Conservation (phyloP, 805 yeast species). For the Hanseniaspora opuntiae region DNA sequence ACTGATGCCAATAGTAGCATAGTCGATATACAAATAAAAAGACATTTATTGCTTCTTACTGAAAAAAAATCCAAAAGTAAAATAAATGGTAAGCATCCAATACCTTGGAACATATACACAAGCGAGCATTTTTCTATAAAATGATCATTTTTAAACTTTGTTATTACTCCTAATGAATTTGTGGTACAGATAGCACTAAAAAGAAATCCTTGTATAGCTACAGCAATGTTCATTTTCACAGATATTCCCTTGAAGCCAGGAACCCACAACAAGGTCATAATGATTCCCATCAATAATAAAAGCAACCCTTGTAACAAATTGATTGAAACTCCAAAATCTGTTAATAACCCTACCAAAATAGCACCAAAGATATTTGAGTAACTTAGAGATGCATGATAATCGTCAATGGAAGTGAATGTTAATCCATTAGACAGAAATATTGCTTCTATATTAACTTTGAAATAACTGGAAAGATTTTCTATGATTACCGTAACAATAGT, state of each 20-base stretch:
- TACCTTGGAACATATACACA: constrained; percentile 44
- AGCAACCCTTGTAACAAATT: constrained; percentile 38
- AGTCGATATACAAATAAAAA: constrained; percentile 34
- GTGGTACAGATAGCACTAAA: constrained; percentile 44
- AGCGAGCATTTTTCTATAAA: constrained; percentile 47
- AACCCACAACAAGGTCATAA: constrained; percentile 30
- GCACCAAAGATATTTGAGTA: constrained; percentile 36
- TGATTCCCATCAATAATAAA: constrained; percentile 25
- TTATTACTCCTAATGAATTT: constrained; percentile 48
- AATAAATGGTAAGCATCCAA: constrained; percentile 36
- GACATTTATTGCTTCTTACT: constrained; percentile 25
- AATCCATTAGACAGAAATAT: constrained; percentile 33
- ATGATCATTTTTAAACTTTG: constrained; percentile 40
- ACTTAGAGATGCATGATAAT: constrained; percentile 31
- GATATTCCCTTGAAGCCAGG: constrained; percentile 20
- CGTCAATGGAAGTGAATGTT: constrained; percentile 26
- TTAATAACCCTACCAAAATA: constrained; percentile 32
- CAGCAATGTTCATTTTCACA: background rate
- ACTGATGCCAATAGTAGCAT: constrained; percentile 20
- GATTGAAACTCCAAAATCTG: constrained; percentile 36
- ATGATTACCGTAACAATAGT: constrained; percentile 27
- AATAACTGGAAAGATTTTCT: constrained; percentile 28
- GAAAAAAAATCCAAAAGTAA: constrained; percentile 38
- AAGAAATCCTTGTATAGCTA: constrained; percentile 37
- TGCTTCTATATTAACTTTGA: constrained; percentile 26